A percentile compares a stretch with the other conserved stretches of the same genome.
Conservation (phyloP, 139 green algal species). For the Chlamydomonas sp. region DNA sequence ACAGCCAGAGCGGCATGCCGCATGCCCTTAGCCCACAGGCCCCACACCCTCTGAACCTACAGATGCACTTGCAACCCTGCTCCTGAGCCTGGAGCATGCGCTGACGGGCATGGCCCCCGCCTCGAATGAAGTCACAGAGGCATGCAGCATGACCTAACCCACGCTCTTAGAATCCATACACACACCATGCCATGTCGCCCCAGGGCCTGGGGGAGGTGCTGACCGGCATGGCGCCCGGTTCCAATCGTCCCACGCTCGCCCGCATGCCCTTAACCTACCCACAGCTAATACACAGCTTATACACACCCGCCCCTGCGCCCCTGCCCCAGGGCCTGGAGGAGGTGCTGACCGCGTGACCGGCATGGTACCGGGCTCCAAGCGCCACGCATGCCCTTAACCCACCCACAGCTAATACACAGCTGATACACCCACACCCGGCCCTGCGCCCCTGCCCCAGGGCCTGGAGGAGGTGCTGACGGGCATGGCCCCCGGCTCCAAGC, state of each 20-base stretch:
- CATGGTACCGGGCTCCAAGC: slow-evolving; percentile 71
- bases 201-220: slow-evolving; percentile 43
- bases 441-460: neutral
- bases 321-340: slow-evolving; percentile 44
- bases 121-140: no score
- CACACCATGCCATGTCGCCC: neutral
- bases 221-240: slow-evolving; percentile 62
- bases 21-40: no score
- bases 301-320: neutral
- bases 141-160: no score
- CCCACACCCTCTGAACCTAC: neutral
- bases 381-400: slow-evolving; percentile 38
- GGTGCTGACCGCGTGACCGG: slow-evolving; percentile 48
- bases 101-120: no score
- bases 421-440: neutral
- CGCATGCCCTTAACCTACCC: neutral
- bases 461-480: slow-evolving; percentile 59
- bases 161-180: neutral
- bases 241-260: slow-evolving; percentile 69
- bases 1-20: no score
- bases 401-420: neutral
- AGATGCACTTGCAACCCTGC: neutral
- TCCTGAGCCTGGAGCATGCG: slow-evolving; percentile 47
- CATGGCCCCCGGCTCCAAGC: slow-evolving; percentile 71
- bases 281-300: neutral